Percentiles rank a stretch among this genome's conserved stretches.
Conservation (phyloP, 2,329 filamentous ascomycete species). For the Ceratocystis variospora region DNA sequence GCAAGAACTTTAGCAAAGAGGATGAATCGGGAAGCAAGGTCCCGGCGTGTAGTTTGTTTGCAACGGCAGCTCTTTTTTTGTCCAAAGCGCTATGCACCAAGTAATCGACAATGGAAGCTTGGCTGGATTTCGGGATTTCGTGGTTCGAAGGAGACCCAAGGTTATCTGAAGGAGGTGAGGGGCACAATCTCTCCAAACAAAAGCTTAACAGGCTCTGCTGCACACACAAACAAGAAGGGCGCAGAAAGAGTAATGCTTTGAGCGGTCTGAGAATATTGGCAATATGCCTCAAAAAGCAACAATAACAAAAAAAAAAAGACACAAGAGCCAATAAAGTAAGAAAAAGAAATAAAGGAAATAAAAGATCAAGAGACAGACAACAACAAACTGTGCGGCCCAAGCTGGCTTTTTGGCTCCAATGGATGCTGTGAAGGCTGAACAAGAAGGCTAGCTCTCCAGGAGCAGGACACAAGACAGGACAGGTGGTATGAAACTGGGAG, state of each 20-base stretch:
- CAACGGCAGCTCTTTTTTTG: not conserved
- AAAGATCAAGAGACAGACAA: not conserved
- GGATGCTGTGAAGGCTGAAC: not conserved
- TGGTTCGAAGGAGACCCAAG: not conserved
- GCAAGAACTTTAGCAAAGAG: not conserved
- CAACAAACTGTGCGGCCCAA: not conserved
- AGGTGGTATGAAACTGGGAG: constrained; percentile 10
- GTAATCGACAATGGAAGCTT: not conserved
- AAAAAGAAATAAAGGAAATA: not conserved
- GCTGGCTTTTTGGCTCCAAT: not conserved
- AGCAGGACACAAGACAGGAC: constrained; percentile 3
- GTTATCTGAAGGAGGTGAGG: not conserved
- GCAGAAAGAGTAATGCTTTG: not conserved
- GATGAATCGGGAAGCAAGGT: not conserved
- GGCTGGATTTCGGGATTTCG: not conserved
- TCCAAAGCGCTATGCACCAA: not conserved
- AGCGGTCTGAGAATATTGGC: not conserved
- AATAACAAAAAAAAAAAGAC: not conserved
- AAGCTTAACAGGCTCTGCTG: constrained; percentile 3
- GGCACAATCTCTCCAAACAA: constrained; percentile 7
- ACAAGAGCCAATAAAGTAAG: not conserved
- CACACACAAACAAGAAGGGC: constrained; percentile 2
- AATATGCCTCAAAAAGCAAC: not conserved
- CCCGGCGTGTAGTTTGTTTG: constrained; percentile 2
- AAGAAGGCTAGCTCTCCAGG: not conserved